Base-by-base conservation (phyloP, 805 yeast species). In the Cyberlindnera galapagoensis region DNA sequence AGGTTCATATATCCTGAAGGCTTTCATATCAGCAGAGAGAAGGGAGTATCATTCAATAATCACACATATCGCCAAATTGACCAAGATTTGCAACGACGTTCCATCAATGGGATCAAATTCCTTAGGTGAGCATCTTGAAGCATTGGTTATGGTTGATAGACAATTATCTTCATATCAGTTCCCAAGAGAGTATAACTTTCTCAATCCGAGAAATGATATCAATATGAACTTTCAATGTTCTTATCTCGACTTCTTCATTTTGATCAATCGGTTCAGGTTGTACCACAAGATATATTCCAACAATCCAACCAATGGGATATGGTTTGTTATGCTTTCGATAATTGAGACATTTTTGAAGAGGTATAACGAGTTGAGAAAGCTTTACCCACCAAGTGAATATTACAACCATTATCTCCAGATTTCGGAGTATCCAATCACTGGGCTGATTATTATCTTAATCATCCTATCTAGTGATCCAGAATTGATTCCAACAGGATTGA, bases 261-360 rank as follows among this genome's bases (percentile, higher is more conserved):
- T 38, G 3, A 17, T 42, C n/a, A 34, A 17, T 16, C 33, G 52
- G 24, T 33, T 47, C 19, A 26, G 37, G 18, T 34, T 47, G 3
- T 47, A 44, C 24, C 30, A 41, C 15, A 35, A 33, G 20, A 37
- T 47, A 11, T 40, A 33, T 32, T 40, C 40, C 33, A 26, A 20
- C 14, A 30, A 36, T 3, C 34, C 36, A 5, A 39, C 34, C 17
- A 35, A 34, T n/a, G 43, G 44, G 1, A 35, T 40, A 6, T 44
- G 49, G 51, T 42, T 44, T 11, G 18, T 47, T 9, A 35, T 46
- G 42, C 26, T 43, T n/a, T 47, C 52, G 9, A 46, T 46, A 7
- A 32, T 42, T 2, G 47, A 46, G 19, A 38, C 43, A 18, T 47
- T 44, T 27, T 21, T 47, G 16, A 44, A 40, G 18, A 35, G 37